Conservation (phyloP, 495 filamentous ascomycete genomes). For the Aspergillus asperescens region DNA sequence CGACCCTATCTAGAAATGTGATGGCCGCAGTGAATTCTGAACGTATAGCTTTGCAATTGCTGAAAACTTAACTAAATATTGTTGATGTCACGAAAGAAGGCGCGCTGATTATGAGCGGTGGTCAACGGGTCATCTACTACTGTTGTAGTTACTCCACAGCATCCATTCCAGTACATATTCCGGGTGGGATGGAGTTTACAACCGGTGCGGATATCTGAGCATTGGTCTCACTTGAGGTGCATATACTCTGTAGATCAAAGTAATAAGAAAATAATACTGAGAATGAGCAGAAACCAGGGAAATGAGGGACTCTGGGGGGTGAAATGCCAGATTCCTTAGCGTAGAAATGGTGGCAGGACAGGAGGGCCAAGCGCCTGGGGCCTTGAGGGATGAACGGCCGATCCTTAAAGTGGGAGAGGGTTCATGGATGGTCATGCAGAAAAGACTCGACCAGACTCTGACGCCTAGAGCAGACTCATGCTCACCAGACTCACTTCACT, state of each 20-base stretch:
- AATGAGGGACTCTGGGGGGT: not conserved
- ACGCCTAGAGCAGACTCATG: not conserved
- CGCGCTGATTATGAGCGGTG: too few relatives aligned
- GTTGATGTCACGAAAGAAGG: too few relatives aligned
- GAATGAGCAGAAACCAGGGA: not conserved
- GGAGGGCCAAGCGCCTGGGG: not conserved
- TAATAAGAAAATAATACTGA: not conserved
- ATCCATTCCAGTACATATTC: not conserved
- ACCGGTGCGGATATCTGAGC: not conserved
- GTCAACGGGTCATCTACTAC: not conserved
- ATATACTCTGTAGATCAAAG: too few relatives aligned
- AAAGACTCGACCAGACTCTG: not conserved
- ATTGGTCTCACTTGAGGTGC: too few relatives aligned
- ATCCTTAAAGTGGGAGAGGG: slow-evolving; percentile 1
- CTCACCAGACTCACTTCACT: not conserved
- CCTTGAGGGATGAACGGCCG: not conserved
- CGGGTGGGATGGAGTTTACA: not conserved
- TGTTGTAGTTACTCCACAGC: not conserved
- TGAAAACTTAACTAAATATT: too few relatives aligned
- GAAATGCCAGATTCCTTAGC: not conserved
- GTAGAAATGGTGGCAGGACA: not conserved
- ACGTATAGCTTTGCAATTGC: too few relatives aligned
- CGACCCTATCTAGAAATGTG: not conserved
- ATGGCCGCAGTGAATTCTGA: not conserved
- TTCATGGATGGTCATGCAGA: not conserved